Evolutionary conservation across 140 eudicot species (phyloP).

Genomic region (Erigeron philadelphicus): DNA sequence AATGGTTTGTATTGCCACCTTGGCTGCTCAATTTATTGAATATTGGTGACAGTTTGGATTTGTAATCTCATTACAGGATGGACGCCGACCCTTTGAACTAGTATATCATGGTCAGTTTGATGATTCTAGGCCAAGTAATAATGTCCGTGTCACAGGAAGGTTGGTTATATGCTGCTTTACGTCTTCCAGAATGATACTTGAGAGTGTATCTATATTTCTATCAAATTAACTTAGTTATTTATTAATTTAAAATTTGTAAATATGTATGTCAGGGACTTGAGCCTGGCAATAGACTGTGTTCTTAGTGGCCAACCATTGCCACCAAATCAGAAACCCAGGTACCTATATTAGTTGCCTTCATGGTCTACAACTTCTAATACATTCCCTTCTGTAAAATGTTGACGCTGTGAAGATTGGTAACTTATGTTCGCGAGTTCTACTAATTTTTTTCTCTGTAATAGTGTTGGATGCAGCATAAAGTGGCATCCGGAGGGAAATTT

Average conservation of each 20-base stretch:
- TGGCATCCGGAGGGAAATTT: constrained; percentile 62
- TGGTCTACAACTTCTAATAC: not conserved
- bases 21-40: not conserved
- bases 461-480: constrained; percentile 98
- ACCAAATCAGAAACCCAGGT: constrained; percentile 85
- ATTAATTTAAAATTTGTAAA: not conserved
- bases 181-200: constrained; percentile 10
- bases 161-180: constrained; percentile 26
- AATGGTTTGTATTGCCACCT: not conserved
- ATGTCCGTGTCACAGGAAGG: constrained; percentile 80
- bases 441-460: constrained; percentile 19
- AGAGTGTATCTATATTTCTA: not conserved
- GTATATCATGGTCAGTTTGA: constrained; percentile 99
- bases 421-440: constrained; percentile 7
- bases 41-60: not conserved
- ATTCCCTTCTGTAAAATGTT: not conserved
- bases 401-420: not conserved
- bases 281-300: constrained; percentile 74
- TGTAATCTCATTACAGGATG: constrained; percentile 57
- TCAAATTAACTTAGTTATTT: not conserved
- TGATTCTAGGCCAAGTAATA: constrained; percentile 91
- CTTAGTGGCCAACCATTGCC: constrained; percentile 79
- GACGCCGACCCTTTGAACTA: constrained; percentile 90
- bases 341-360: constrained; percentile 10
- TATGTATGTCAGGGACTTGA: constrained; percentile 60